Percentiles rank a stretch among this genome's conserved stretches.
phyloP scores from a whole-genome alignment of 1,139 yeast species.

The Zhuliangozyma blackwelliae region DNA sequence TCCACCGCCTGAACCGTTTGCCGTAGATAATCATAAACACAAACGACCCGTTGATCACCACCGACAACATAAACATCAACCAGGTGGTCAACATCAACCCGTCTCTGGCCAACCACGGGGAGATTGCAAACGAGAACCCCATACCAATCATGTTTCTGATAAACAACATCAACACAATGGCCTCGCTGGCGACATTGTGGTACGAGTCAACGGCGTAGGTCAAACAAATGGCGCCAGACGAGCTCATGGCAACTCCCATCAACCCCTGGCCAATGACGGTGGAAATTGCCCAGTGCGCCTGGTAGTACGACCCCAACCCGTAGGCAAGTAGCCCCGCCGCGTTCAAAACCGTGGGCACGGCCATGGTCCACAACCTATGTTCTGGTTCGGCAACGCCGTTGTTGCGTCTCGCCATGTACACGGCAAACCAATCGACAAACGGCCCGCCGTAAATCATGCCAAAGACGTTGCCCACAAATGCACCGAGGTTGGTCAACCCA shows the following conservation, averaged over 20 bases:
- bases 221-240: conserved; percentile 52
- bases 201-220: conserved; percentile 57
- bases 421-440: conserved; percentile 36
- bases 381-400: conserved; percentile 40
- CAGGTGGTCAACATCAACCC: conserved; percentile 38
- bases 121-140: conserved; percentile 43
- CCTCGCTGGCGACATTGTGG: conserved; percentile 51
- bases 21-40: conserved; percentile 37
- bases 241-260: conserved; percentile 54
- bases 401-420: conserved; percentile 29
- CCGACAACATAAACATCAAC: conserved; percentile 43
- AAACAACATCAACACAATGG: conserved; percentile 46
- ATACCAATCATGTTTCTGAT: conserved; percentile 44
- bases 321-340: conserved; percentile 36
- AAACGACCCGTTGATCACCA: conserved; percentile 39
- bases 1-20: conserved; percentile 31
- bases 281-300: conserved; percentile 46
- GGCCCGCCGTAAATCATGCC: conserved; percentile 41
- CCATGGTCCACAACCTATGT: conserved; percentile 35
- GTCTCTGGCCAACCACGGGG: conserved; percentile 37
- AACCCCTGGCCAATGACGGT: conserved; percentile 49
- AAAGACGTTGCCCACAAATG: conserved; percentile 35
- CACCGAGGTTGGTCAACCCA: conserved; percentile 41
- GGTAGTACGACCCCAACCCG: conserved; percentile 26
- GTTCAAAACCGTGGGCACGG: conserved; percentile 32